These are phyloP conservation scores for Lachnellula arida DNA, from an alignment of 2,329 filamentous ascomycete genomes.

Conservation along the genomic window DNA sequence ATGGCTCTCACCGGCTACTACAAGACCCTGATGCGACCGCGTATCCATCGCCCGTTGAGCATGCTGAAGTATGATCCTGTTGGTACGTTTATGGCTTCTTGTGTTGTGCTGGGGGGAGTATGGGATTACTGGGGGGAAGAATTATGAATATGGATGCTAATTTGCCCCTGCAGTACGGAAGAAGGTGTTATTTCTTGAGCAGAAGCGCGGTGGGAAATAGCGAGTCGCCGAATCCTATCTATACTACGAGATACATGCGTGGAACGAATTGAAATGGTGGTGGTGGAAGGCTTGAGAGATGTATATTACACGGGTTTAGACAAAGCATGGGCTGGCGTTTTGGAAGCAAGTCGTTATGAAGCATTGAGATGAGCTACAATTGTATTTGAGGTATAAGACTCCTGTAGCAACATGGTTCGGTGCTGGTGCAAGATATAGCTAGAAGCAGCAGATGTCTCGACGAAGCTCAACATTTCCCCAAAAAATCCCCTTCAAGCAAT, in stretches of 20 bases:
- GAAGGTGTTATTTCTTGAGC: constrained; percentile 92
- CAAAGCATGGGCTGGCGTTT: constrained; percentile 3
- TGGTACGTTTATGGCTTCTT: constrained; percentile 43
- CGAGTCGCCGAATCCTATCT: neutral
- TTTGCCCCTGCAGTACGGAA: constrained; percentile 64
- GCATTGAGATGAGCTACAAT: neutral
- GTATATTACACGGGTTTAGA: neutral
- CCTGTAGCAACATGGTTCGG: neutral
- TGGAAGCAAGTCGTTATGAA: neutral
- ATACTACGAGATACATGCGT: neutral
- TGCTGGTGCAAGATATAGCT: neutral
- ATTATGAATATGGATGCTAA: neutral
- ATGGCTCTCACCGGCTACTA: constrained; percentile 99
- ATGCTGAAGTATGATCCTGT: constrained; percentile 99
- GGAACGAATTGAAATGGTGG: neutral
- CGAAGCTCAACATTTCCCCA: neutral
- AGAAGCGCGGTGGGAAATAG: constrained; percentile 70
- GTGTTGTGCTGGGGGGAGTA: neutral
- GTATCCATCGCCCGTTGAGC: constrained; percentile 77
- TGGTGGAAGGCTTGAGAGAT: neutral
- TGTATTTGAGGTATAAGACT: neutral
- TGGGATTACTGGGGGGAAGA: neutral
- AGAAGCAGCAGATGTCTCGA: neutral
- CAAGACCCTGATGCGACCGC: constrained; percentile 81
- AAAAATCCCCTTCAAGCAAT: neutral